Conservation (phyloP, 441 rosid genomes). For the Brassica balearica region DNA sequence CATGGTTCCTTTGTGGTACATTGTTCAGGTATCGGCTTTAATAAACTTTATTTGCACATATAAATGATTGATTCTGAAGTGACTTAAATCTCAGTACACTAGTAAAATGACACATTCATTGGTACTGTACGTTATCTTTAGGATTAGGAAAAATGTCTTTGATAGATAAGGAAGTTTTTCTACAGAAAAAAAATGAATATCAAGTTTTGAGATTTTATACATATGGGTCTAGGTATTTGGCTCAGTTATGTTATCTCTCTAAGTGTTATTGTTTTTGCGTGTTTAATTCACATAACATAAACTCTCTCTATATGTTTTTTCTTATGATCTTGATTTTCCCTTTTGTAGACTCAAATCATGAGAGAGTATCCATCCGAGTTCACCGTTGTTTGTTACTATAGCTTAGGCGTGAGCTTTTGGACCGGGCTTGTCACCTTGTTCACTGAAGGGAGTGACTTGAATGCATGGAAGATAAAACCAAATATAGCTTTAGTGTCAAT, state of each 20-base stretch:
- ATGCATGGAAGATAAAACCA: conserved; percentile 59
- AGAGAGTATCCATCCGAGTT: conserved; percentile 72
- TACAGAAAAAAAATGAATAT: too few species aligned
- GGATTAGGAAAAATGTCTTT: too few species aligned
- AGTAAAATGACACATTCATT: too few species aligned
- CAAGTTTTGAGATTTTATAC: too few species aligned
- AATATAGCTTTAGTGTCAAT: conserved; percentile 57
- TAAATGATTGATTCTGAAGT: too few species aligned
- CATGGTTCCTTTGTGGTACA: conserved; percentile 72
- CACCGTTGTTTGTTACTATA: conserved; percentile 67
- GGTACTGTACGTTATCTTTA: too few species aligned
- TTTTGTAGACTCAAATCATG: conserved; percentile 65
- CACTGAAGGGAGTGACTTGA: conserved; percentile 47
- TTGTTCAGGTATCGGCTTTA: conserved; percentile 60
- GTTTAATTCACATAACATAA: too few species aligned
- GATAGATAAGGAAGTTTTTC: too few species aligned
- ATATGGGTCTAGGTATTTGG: too few species aligned
- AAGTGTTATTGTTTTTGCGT: too few species aligned
- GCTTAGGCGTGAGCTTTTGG: conserved; percentile 57
- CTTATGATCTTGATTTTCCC: background rate
- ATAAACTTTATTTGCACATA: background rate
- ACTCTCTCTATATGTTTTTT: background rate
- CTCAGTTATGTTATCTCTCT: too few species aligned
- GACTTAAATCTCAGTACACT: too few species aligned
- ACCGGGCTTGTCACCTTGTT: conserved; percentile 56